Base-by-base conservation (phyloP, 164 flowering plant species). In the Annona squamosa region DNA sequence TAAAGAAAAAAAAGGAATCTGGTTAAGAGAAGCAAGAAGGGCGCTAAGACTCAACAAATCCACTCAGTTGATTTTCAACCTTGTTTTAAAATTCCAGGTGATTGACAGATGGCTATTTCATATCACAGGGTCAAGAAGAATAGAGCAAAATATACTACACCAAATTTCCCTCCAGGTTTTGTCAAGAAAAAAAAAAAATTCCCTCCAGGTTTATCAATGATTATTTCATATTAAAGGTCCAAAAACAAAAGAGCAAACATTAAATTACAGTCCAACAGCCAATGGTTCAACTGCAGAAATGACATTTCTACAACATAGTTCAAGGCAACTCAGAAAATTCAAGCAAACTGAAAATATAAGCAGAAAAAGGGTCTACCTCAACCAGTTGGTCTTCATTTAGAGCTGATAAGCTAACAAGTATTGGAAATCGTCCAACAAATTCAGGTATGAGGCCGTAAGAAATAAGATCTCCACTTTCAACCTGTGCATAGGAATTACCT, bases 361-460 rank as follows among this genome's bases (percentile, higher is more conserved):
- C 13, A 56, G 62, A 48, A 52, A 26, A 2, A 67, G 48, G 48
- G 3, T 2, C 47, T 85, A 95, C 99, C 97, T 88, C 89, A 74
- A 93, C 89, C 80, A 95, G 99, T 76, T 95, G 99, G 76, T 89
- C 92, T 79, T 93, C 99, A 52, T 93, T 89, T 47, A 95, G 83
- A 73, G 99, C 96, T 75, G 89, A 84, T 76, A 95, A 83, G 81
- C 92, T 91, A 80, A 91, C 97, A 71, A 95, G 79, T 76, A 95
- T 84, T 7, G 99, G 99, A 82, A 95, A 91, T 52, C 99, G 98
- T 46, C 99, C 99, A 79, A 93, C 82, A 81, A 95, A 95, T 77
- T 95, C 99, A 72, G 99, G 99, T 80, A 95, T 93, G 62, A 95
- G 92, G 46, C 99, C 99, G 79, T 91, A 91, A 47, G 98, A 86